phyloP scores from a whole-genome alignment of 2,329 filamentous ascomycete genomes.

The Paecilomyces fulvus region DNA sequence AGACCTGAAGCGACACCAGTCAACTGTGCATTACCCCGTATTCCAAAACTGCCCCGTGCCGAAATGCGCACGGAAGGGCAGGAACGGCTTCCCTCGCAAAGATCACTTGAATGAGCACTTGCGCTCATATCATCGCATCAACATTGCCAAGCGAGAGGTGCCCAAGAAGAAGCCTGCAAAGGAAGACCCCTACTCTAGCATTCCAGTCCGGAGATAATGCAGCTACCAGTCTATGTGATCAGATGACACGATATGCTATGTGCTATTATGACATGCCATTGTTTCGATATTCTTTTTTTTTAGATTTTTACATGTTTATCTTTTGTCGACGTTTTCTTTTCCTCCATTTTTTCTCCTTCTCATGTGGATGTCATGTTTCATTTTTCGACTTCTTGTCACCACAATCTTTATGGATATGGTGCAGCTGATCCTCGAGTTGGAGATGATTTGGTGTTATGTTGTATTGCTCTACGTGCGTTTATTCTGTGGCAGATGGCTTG shows the following conservation, averaged over 20 bases:
- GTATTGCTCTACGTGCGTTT: background rate
- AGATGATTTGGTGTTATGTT: background rate
- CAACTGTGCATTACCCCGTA: slow-evolving; percentile 38
- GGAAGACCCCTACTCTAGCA: background rate
- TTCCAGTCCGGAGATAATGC: background rate
- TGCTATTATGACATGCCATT: background rate
- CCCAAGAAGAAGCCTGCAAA: slow-evolving; percentile 17
- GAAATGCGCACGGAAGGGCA: slow-evolving; percentile 38
- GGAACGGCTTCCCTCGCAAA: slow-evolving; percentile 45
- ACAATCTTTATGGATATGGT: background rate
- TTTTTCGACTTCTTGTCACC: background rate
- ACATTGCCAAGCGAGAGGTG: slow-evolving; percentile 33
- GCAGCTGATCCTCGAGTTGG: background rate
- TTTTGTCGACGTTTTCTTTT: background rate
- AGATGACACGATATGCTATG: background rate
- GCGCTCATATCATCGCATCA: slow-evolving; percentile 46
- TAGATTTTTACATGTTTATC: background rate
- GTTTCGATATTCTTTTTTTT: background rate
- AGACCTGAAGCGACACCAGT: slow-evolving; percentile 42
- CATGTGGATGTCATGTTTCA: background rate
- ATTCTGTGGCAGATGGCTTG: background rate
- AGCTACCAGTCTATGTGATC: background rate
- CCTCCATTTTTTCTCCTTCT: background rate
- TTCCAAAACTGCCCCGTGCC: slow-evolving; percentile 37
- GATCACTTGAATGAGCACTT: slow-evolving; percentile 53